Evolutionary conservation across 345 rosid genomes (phyloP), one percentile per base, ranked within the genome.

Genomic region (Bretschneidera sinensis): DNA sequence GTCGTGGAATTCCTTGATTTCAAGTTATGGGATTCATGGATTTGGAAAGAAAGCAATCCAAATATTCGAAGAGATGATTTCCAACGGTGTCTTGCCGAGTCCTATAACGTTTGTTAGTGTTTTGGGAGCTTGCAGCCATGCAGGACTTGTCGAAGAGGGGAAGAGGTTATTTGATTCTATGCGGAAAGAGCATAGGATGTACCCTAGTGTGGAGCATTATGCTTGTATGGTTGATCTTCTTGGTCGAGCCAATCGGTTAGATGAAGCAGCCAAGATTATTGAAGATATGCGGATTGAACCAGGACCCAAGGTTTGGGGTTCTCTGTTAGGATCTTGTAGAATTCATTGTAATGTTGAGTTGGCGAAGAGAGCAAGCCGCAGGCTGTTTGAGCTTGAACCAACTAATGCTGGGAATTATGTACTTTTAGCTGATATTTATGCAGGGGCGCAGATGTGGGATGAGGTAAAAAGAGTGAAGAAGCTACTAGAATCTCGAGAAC

Each of bases 141-240:
- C 86, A 48, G 94, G 97, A 23, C 85, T 92, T 34, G 80, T 92
- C 15, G 96, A 85, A 61, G 83, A 87, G 62, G 98, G 98, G 25
- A 85, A 86, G 71, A 62, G 58, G 71, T 60, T 81, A 51, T 92
- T 87, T 58, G 57, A 77, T 33, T 77, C 85, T 0, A 92, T 89
- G 96, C 71, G 33, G 64, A 62, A 73, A 67, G 73, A 74, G 24
- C 86, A 92, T 53, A 61, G 78, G 67, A 81, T 89, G 18, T 48
- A 62, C 55, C 97, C 98, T 47, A 73, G 71, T 17, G 78, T 83
- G 34, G 96, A 89, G 81, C 98, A 92, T 76, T 92, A 92, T 68
- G 97, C 98, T 65, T 81, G 94, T 70, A 89, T 92, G 97, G 98
- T 92, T 60, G 98, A 89, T 76, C 90, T 92, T 48, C 87, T 87